Evolutionary conservation across 495 filamentous ascomycete species (phyloP).

Genomic region (Aspergillus saccharolyticus): DNA sequence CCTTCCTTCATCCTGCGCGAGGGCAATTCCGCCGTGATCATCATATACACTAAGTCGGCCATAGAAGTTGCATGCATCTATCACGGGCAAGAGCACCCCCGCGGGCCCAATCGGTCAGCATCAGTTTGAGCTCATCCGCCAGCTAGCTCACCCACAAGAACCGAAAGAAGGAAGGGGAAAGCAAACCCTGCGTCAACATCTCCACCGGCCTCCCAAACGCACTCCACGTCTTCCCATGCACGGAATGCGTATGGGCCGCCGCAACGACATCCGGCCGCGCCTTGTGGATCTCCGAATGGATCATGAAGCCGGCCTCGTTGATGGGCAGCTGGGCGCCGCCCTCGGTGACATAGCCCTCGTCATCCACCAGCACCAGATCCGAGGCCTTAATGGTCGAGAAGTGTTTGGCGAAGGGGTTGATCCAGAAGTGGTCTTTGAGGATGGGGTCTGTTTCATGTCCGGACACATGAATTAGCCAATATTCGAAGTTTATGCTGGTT

Average conservation of each 20-base stretch:
- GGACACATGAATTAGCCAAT: no score
- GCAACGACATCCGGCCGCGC: conserved; percentile 48
- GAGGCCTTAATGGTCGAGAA: conserved; percentile 49
- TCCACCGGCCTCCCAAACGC: conserved; percentile 44
- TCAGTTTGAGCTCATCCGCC: no score
- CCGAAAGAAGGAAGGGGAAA: not conserved
- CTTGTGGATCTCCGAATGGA: conserved; percentile 53
- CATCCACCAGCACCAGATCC: conserved; percentile 48
- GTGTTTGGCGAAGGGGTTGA: conserved; percentile 58
- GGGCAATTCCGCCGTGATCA: conserved; percentile 51
- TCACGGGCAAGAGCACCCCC: no score
- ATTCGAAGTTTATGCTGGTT: no score
- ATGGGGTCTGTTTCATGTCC: no score
- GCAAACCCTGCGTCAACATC: conserved; percentile 46
- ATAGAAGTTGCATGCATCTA: conserved; percentile 56
- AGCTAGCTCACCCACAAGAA: no score
- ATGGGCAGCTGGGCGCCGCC: conserved; percentile 47
- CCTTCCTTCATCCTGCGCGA: conserved; percentile 57
- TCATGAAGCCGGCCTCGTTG: conserved; percentile 67
- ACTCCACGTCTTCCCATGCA: conserved; percentile 45
- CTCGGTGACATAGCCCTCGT: conserved; percentile 43
- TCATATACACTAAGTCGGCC: conserved; percentile 48
- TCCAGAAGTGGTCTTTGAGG: conserved; percentile 59
- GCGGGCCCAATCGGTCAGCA: no score
- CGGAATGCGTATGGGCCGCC: conserved; percentile 45